A percentile compares a stretch with the other conserved stretches of the same genome.
These are phyloP conservation scores for Cercospora nicotianae DNA, from an alignment of 2,329 filamentous ascomycete genomes.

Conservation along the genomic window DNA sequence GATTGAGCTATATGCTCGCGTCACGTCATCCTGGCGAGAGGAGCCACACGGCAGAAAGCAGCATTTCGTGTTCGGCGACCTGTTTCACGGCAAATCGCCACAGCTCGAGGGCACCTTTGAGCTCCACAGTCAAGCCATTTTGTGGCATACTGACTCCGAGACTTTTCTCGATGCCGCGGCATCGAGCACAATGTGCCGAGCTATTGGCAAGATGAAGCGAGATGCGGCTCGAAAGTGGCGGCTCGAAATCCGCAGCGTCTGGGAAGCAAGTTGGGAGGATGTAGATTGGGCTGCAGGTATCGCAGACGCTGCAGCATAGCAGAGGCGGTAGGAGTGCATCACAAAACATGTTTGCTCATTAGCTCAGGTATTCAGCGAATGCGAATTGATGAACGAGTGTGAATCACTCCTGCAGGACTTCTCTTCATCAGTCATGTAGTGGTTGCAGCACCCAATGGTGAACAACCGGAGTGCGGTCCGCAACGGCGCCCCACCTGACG, in stretches of 20 bases:
- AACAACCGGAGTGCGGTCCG: not conserved
- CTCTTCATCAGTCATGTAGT: not conserved
- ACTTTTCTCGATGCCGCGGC: conserved; percentile 42
- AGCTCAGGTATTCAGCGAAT: not conserved
- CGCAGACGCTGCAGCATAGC: conserved; percentile 22
- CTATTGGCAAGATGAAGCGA: conserved; percentile 51
- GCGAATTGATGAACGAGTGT: not conserved
- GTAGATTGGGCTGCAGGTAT: conserved; percentile 54
- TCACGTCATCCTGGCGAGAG: conserved; percentile 59
- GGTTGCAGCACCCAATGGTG: not conserved
- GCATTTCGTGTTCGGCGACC: conserved; percentile 63
- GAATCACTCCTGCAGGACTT: not conserved
- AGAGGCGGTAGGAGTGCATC: not conserved
- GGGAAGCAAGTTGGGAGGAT: conserved; percentile 56
- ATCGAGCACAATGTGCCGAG: conserved; percentile 46
- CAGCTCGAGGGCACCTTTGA: conserved; percentile 51
- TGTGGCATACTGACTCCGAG: conserved; percentile 49
- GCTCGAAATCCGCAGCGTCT: conserved; percentile 52
- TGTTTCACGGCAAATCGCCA: conserved; percentile 61
- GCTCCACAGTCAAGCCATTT: conserved; percentile 47
- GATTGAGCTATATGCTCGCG: conserved; percentile 65
- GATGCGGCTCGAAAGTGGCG: conserved; percentile 45
- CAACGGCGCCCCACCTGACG: not conserved
- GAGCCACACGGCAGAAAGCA: conserved; percentile 49
- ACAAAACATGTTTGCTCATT: not conserved